These are phyloP conservation scores for Cyclotella choctawhatcheeana DNA, from an alignment of 108 stramenopile genomes.

Conservation along the genomic window DNA sequence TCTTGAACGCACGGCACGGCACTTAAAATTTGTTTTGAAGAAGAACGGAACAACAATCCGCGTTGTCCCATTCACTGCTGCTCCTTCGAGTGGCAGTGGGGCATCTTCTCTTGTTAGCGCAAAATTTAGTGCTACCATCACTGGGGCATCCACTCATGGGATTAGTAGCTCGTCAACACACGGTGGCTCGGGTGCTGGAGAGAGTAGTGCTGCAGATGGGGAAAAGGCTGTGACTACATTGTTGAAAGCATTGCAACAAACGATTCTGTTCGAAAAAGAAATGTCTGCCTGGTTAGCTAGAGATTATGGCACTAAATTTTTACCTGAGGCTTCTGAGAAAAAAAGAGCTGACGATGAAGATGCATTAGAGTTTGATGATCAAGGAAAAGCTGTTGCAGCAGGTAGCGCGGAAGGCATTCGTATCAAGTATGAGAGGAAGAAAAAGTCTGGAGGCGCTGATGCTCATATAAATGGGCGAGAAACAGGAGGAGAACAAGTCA, in stretches of 20 bases:
- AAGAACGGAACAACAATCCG: conserved; percentile 27
- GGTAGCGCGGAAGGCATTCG: conserved; percentile 69
- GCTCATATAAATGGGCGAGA: conserved; percentile 23
- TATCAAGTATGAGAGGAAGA: conserved; percentile 62
- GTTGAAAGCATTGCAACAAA: conserved; percentile 93
- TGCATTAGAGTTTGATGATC: conserved; percentile 58
- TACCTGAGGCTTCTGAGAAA: conserved; percentile 26
- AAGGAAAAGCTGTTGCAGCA: conserved; percentile 55
- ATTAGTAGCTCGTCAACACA: not conserved
- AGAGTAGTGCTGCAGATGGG: conserved; percentile 43
- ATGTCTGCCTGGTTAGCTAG: conserved; percentile 81
- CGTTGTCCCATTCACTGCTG: conserved; percentile 15
- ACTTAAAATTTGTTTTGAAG: conserved; percentile 44
- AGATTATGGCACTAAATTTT: conserved; percentile 68
- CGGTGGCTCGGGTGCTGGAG: conserved; percentile 5
- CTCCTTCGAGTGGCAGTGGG: not conserved
- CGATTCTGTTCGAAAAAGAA: conserved; percentile 96
- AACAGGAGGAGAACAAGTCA: conserved; percentile 56
- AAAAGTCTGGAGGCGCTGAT: conserved; percentile 25
- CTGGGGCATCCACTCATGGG: conserved; percentile 28
- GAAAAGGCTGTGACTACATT: conserved; percentile 88
- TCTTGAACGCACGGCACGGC: conserved; percentile 51
- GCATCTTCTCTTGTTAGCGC: conserved; percentile 41
- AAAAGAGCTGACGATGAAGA: conserved; percentile 34
- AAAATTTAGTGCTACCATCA: conserved; percentile 28